These are phyloP conservation scores for Marasmius oreades DNA, from an alignment of 1,284 basidiomycete genomes.

Conservation along the genomic window DNA sequence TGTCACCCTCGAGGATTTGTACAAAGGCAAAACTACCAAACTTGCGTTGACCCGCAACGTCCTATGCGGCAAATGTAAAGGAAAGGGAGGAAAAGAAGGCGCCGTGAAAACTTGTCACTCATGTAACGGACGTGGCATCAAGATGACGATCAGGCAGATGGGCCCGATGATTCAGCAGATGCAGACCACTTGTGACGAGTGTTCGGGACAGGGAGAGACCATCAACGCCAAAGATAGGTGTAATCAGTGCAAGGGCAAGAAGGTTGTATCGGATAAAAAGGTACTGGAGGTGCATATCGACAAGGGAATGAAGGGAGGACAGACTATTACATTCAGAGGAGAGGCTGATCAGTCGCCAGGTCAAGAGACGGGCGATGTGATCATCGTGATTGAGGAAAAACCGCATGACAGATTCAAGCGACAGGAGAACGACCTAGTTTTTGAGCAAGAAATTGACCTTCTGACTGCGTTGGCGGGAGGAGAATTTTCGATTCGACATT, in stretches of 20 bases:
- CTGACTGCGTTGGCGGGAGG: slow-evolving; percentile 94
- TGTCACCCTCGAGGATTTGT: slow-evolving; percentile 96
- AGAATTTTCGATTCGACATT: slow-evolving; percentile 86
- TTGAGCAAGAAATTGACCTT: slow-evolving; percentile 88
- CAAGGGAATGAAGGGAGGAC: slow-evolving; percentile 98
- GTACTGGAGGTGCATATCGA: slow-evolving; percentile 99
- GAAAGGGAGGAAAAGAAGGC: slow-evolving; percentile 97
- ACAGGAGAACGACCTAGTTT: slow-evolving; percentile 90
- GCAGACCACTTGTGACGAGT: slow-evolving; percentile 93
- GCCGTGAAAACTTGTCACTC: slow-evolving; percentile 79
- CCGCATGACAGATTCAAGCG: slow-evolving; percentile 90
- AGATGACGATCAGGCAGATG: slow-evolving; percentile 91
- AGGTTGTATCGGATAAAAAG: slow-evolving; percentile 94
- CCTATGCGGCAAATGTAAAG: slow-evolving; percentile 91
- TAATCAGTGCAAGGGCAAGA: slow-evolving; percentile 93
- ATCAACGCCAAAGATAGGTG: slow-evolving; percentile 96
- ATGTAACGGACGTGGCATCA: slow-evolving; percentile 92
- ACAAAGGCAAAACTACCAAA: slow-evolving; percentile 98
- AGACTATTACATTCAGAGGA: slow-evolving; percentile 92
- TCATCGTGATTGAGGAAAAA: slow-evolving; percentile 97
- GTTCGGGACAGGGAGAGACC: slow-evolving; percentile 87
- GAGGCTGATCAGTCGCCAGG: slow-evolving; percentile 96
- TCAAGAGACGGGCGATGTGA: slow-evolving; percentile 91
- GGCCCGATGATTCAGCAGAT: slow-evolving; percentile 99
- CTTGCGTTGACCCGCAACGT: slow-evolving; percentile 95